phyloP scores from a whole-genome alignment of 1,284 basidiomycete species.

The Hypsizygus ulmarius region DNA sequence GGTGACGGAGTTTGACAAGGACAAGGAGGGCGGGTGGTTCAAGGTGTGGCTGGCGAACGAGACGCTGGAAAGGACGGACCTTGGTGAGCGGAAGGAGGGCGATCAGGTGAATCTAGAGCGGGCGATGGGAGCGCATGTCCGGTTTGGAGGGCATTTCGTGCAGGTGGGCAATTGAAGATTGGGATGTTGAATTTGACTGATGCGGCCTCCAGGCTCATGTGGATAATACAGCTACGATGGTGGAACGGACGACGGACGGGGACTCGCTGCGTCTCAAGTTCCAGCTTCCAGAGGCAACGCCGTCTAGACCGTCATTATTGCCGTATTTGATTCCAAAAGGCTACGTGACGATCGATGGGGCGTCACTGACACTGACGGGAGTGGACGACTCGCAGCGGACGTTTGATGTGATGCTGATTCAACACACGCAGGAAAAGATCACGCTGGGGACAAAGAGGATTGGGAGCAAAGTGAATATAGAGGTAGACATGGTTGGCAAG shows the following conservation, averaged over 20 bases:
- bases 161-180: slow-evolving; percentile 56
- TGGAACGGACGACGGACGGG: slow-evolving; percentile 71
- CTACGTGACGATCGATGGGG: slow-evolving; percentile 93
- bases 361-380: slow-evolving; percentile 87
- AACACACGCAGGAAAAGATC: slow-evolving; percentile 90
- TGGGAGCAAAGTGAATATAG: slow-evolving; percentile 89
- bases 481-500: slow-evolving; percentile 92
- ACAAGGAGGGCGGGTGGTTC: slow-evolving; percentile 73
- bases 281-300: slow-evolving; percentile 63
- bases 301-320: slow-evolving; percentile 63
- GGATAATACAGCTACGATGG: slow-evolving; percentile 82
- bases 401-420: slow-evolving; percentile 95
- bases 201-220: slow-evolving; percentile 76
- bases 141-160: slow-evolving; percentile 98
- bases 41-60: slow-evolving; percentile 95
- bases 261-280: slow-evolving; percentile 86
- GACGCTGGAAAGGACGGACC: slow-evolving; percentile 87
- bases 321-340: slow-evolving; percentile 95
- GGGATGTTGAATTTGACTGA: slow-evolving; percentile 6
- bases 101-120: slow-evolving; percentile 92
- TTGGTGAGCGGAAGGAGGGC: slow-evolving; percentile 80
- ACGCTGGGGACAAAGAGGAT: slow-evolving; percentile 75
- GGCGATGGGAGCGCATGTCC: slow-evolving; percentile 88
- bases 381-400: slow-evolving; percentile 70
- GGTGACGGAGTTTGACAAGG: slow-evolving; percentile 77